Evolutionary conservation across 441 rosid species (phyloP).

Genomic region (Euphorbia neoarborescens): DNA sequence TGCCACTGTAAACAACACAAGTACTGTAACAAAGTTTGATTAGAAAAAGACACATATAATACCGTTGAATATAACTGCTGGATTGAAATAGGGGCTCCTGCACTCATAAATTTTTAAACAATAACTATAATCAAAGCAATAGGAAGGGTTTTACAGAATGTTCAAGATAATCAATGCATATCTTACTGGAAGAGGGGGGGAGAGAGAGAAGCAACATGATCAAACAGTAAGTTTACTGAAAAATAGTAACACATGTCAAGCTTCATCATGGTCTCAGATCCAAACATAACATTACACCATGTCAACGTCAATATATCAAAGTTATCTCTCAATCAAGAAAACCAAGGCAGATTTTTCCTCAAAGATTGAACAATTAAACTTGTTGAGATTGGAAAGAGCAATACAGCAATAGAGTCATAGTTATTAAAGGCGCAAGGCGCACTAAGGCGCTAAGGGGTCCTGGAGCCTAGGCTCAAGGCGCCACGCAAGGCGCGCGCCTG

Average conservation of each 20-base stretch:
- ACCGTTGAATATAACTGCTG: neutral
- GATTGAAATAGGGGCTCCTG: neutral
- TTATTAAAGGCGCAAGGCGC: no score
- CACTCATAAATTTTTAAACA: neutral
- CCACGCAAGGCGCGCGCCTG: no score
- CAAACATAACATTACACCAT: neutral
- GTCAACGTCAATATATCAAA: neutral
- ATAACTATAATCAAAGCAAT: neutral
- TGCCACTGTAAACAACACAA: neutral
- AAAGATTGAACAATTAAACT: neutral
- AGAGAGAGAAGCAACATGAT: neutral
- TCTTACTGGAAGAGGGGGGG: neutral
- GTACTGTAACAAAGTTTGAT: neutral
- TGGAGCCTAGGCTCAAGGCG: no score
- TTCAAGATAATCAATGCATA: no score
- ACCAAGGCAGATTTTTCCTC: neutral
- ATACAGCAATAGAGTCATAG: neutral
- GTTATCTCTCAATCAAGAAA: neutral
- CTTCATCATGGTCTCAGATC: neutral
- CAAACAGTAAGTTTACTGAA: neutral
- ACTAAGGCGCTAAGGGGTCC: no score
- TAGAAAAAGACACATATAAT: neutral
- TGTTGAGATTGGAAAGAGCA: neutral
- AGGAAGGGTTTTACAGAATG: neutral
- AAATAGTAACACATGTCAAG: neutral